A percentile compares a stretch with the other conserved stretches of the same genome.
phyloP scores from a whole-genome alignment of 169 alveolate species.

The Plasmodium vinckei region DNA sequence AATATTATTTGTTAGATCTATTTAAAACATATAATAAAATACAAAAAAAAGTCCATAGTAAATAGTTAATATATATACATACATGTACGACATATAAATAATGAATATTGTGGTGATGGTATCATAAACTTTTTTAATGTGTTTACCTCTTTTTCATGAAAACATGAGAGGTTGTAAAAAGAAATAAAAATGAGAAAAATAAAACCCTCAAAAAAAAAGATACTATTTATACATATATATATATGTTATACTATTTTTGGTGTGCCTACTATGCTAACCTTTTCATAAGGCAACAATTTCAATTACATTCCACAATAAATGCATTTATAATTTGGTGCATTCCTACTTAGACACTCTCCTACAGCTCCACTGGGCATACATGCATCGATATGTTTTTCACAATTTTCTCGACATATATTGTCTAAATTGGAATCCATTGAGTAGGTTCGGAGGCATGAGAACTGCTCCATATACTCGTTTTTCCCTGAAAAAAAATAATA shows the following conservation, averaged over 20 bases:
- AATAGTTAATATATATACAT: no score
- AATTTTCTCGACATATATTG: constrained; percentile 34
- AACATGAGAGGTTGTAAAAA: background rate
- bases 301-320: constrained; percentile 67
- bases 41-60: no score
- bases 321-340: constrained; percentile 35
- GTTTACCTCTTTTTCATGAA: background rate
- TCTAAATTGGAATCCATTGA: constrained; percentile 29
- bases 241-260: background rate
- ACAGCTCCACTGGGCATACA: constrained; percentile 17
- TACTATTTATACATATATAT: background rate
- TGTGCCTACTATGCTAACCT: no score
- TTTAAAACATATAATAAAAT: no score
- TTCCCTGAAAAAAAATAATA: constrained; percentile 15
- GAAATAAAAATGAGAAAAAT: background rate
- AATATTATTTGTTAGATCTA: no score
- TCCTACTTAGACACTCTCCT: constrained; percentile 31
- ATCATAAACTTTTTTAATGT: background rate
- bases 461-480: constrained; percentile 52
- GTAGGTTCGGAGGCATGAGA: constrained; percentile 50
- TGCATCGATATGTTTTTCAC: constrained; percentile 19
- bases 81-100: no score
- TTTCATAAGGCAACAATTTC: background rate
- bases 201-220: background rate
- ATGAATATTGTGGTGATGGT: no score